These are phyloP conservation scores for Colletotrichum sp. DNA, from an alignment of 2,329 filamentous ascomycete species.

Conservation along the genomic window DNA sequence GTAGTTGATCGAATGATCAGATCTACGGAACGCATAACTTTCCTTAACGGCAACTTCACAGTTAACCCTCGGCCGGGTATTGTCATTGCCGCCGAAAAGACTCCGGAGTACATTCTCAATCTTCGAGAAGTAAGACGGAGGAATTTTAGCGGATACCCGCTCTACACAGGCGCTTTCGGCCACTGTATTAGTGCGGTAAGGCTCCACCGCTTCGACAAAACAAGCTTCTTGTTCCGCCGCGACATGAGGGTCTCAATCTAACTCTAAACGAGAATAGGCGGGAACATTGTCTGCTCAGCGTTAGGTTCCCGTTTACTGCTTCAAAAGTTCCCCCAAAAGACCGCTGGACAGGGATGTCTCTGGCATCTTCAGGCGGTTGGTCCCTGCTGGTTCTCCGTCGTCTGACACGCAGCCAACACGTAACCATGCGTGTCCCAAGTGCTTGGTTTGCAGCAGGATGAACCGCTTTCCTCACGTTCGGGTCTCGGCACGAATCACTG, in stretches of 20 bases:
- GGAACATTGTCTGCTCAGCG: not conserved
- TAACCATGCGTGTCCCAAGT: not conserved
- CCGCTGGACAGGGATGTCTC: not conserved
- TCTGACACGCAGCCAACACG: not conserved
- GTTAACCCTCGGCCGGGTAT: not conserved
- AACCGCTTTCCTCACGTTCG: not conserved
- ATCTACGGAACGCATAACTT: not conserved
- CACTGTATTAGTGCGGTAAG: not conserved
- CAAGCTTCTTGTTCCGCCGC: not conserved
- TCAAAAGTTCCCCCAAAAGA: not conserved
- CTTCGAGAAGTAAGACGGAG: not conserved
- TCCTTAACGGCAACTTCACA: not conserved
- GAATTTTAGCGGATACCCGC: not conserved
- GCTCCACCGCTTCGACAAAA: not conserved
- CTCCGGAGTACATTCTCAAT: no score
- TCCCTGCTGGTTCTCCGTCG: not conserved
- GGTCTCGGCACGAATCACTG: not conserved
- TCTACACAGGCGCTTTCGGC: not conserved
- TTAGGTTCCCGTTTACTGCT: not conserved
- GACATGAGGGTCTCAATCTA: not conserved
- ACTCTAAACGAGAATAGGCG: not conserved
- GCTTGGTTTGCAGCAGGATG: not conserved
- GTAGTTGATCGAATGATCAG: not conserved
- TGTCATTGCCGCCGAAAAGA: not conserved
- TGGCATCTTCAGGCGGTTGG: not conserved